Evolutionary conservation across 805 yeast species (phyloP).

Genomic region (Dipodascus geniculatus): DNA sequence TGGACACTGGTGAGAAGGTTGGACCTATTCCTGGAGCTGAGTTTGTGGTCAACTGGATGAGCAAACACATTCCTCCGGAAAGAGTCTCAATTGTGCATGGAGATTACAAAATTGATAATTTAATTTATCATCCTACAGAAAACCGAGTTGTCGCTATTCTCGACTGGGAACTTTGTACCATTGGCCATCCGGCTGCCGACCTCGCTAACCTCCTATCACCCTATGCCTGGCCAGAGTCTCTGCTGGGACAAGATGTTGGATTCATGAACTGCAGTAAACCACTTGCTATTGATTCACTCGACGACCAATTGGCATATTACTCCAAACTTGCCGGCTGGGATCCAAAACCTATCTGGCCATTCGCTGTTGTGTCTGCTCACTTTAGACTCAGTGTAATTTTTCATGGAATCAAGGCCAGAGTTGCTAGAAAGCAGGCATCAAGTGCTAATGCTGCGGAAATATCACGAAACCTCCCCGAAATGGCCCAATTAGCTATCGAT

Average conservation of each 20-base stretch:
- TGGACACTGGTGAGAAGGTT: constrained; percentile 23
- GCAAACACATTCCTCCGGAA: constrained; percentile 35
- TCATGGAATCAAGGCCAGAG: constrained; percentile 52
- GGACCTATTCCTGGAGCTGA: constrained; percentile 39
- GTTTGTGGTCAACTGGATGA: constrained; percentile 32
- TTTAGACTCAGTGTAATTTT: constrained; percentile 41
- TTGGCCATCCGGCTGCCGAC: constrained; percentile 56
- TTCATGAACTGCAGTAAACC: constrained; percentile 7
- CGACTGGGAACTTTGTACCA: constrained; percentile 57
- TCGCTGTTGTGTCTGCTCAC: constrained; percentile 45
- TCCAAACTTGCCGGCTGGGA: constrained; percentile 29
- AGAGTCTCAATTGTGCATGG: constrained; percentile 45
- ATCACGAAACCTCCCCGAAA: constrained; percentile 24
- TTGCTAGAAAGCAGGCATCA: constrained; percentile 40
- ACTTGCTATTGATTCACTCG: constrained; percentile 15
- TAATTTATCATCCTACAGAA: constrained; percentile 45
- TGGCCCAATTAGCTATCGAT: constrained; percentile 22
- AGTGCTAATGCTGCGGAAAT: constrained; percentile 37
- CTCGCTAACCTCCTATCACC: constrained; percentile 48
- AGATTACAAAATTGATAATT: constrained; percentile 52
- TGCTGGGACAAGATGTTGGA: constrained; percentile 1
- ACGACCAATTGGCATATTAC: constrained; percentile 16
- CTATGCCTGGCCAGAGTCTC: constrained; percentile 32
- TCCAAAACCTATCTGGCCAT: constrained; percentile 35
- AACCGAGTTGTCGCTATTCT: constrained; percentile 41